Evolutionary conservation across 306 rosid genomes (phyloP), one percentile per base, ranked within the genome.

Genomic region (Prinsepia uniflora): DNA sequence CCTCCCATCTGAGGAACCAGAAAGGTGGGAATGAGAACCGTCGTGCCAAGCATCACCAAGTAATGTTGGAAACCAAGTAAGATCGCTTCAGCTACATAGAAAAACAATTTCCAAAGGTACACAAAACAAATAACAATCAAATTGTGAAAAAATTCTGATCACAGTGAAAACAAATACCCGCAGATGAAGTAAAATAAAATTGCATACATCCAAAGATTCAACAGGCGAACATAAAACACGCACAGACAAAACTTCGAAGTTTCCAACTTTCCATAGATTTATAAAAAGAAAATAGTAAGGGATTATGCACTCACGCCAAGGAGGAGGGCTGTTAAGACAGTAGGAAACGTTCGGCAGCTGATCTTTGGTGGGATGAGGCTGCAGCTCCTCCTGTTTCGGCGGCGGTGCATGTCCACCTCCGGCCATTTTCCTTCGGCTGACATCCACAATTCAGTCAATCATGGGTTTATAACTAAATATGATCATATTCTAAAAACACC

Each of bases 311-410:
- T 88, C 81, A 93, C 97, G 98, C 98, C 98, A 93, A 6, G 98
- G 96, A 80, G 98, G 98, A 86, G 98, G 97, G 82, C 98, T 93
- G 15, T 94, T 90, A 72, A 93, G 88, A 96, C 98, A 93, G 77
- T 78, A 93, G 73, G 88, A 90, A 75, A 93, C 65, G 80, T 75
- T 72, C 47, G 98, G 92, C n/a, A 93, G 70, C 77, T 93, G 98
- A 82, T 93, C 98, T 83, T 65, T 93, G 12, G 67, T 88, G 14
- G 94, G 97, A 81, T 93, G 98, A 54, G 98, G 98, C 82, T 77
- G 90, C 34, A 78, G 89, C 77, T 93, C 98, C 64, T 90, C 98
- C 77, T 81, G 97, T 70, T 93, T 93, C 0, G 95, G 98, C 62
- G 77, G 92, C 10, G 98, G 97, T 24, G 92, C 98, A 44, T 84